These are phyloP conservation scores for Chlamydomonas reinhardtii DNA, from an alignment of 163 green algal species.

Conservation along the genomic window DNA sequence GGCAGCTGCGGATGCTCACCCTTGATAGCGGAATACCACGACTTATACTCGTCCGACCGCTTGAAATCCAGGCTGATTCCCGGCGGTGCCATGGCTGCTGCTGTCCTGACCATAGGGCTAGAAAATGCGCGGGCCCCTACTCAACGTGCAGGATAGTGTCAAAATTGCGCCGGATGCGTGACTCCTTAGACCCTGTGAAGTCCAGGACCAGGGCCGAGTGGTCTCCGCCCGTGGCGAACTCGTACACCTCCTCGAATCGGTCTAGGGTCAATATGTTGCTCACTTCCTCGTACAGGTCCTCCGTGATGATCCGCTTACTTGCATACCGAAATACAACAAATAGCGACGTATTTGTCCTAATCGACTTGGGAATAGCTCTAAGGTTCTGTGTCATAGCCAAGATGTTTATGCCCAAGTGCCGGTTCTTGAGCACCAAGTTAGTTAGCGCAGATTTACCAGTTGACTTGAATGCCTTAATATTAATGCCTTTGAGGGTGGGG, in stretches of 20 bases:
- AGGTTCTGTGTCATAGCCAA: background rate
- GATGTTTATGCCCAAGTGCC: background rate
- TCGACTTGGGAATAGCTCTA: background rate
- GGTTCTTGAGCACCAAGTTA: background rate
- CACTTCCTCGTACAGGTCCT: conserved; percentile 2
- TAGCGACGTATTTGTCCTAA: background rate
- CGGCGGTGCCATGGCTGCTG: background rate
- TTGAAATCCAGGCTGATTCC: background rate
- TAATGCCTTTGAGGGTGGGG: no score
- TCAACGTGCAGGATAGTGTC: background rate
- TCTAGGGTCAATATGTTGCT: background rate
- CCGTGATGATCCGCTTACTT: background rate
- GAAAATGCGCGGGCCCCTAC: background rate
- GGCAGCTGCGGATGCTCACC: background rate
- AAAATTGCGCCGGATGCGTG: background rate
- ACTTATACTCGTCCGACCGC: background rate
- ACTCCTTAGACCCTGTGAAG: background rate
- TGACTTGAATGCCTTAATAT: conserved; percentile 7
- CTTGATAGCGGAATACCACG: background rate
- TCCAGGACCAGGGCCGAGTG: background rate
- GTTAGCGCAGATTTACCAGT: background rate
- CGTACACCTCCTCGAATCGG: background rate
- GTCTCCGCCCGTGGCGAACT: background rate
- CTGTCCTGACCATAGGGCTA: background rate
- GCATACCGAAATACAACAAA: background rate